Evolutionary conservation across 495 filamentous ascomycete genomes (phyloP).

Genomic region (Penicillium crystallinum): DNA sequence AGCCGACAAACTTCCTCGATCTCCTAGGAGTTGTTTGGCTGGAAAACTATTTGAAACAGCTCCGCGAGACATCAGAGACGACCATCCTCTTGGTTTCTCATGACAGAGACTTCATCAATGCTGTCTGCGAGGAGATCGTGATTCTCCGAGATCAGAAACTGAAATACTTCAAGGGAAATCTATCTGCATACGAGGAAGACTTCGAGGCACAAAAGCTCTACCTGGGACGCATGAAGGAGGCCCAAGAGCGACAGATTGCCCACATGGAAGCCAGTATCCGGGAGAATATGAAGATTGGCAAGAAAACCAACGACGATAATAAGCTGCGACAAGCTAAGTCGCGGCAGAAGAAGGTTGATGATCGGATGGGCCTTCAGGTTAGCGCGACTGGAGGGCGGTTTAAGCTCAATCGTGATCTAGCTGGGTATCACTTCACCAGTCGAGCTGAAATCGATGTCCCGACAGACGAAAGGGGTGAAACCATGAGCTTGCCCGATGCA

Average conservation of each 20-base stretch:
- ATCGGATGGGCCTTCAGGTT: conserved; percentile 69
- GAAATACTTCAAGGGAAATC: conserved; percentile 63
- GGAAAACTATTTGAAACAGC: conserved; percentile 57
- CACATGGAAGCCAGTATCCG: conserved; percentile 72
- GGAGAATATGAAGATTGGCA: conserved; percentile 63
- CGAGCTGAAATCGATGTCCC: conserved; percentile 67
- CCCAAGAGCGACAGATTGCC: conserved; percentile 67
- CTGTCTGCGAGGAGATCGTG: conserved; percentile 69
- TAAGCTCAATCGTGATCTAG: conserved; percentile 70
- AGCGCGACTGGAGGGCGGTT: conserved; percentile 65
- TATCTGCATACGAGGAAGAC: conserved; percentile 61
- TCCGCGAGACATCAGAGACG: conserved; percentile 36
- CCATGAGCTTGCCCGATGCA: conserved; percentile 54
- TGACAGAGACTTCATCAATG: conserved; percentile 69
- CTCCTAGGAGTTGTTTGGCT: conserved; percentile 80
- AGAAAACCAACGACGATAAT: conserved; percentile 69
- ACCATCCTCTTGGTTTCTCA: conserved; percentile 70
- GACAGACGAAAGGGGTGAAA: conserved; percentile 54
- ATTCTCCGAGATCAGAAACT: conserved; percentile 60
- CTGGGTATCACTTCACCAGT: conserved; percentile 50
- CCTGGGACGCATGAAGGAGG: conserved; percentile 69
- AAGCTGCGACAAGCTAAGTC: conserved; percentile 73
- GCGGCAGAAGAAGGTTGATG: conserved; percentile 74
- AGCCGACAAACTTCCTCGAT: conserved; percentile 83
- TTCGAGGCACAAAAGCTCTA: conserved; percentile 59